Conservation (phyloP, 1,284 basidiomycete species). For the Tilletia caries region DNA sequence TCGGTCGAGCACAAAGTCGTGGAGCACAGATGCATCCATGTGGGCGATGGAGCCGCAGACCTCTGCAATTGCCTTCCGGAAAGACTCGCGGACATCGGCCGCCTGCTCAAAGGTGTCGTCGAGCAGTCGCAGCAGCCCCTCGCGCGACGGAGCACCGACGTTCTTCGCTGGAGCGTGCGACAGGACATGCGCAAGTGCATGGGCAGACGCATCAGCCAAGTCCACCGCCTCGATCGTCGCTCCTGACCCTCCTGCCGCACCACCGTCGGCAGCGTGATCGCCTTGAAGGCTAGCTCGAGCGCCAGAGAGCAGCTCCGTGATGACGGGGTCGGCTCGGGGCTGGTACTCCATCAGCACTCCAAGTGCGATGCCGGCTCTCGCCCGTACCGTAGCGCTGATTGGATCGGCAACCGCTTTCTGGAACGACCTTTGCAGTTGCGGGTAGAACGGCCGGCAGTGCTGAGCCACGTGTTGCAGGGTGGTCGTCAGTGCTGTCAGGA, state of each 20-base stretch:
- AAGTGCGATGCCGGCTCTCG: conserved; percentile 75
- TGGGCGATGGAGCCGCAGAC: neutral
- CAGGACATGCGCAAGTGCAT: conserved; percentile 75
- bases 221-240: conserved; percentile 24
- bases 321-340: conserved; percentile 64
- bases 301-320: conserved; percentile 71
- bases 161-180: conserved; percentile 66
- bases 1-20: neutral
- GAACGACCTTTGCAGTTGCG: conserved; percentile 92
- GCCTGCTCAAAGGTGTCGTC: neutral
- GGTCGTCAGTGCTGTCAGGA: conserved; percentile 43
- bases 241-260: conserved; percentile 22
- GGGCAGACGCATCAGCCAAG: conserved; percentile 66
- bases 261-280: conserved; percentile 53
- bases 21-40: neutral
- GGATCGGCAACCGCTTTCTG: conserved; percentile 87
- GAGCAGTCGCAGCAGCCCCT: neutral
- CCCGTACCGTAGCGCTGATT: conserved; percentile 74
- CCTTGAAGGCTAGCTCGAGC: conserved; percentile 64
- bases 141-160: conserved; percentile 52
- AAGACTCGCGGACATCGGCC: neutral
- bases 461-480: conserved; percentile 65
- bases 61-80: neutral
- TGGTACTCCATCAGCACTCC: conserved; percentile 78
- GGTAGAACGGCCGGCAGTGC: conserved; percentile 97